A percentile compares a stretch with the other conserved stretches of the same genome.
Evolutionary conservation across 352 stramenopile genomes (phyloP).

Genomic region (Phytophthora chlamydospora): DNA sequence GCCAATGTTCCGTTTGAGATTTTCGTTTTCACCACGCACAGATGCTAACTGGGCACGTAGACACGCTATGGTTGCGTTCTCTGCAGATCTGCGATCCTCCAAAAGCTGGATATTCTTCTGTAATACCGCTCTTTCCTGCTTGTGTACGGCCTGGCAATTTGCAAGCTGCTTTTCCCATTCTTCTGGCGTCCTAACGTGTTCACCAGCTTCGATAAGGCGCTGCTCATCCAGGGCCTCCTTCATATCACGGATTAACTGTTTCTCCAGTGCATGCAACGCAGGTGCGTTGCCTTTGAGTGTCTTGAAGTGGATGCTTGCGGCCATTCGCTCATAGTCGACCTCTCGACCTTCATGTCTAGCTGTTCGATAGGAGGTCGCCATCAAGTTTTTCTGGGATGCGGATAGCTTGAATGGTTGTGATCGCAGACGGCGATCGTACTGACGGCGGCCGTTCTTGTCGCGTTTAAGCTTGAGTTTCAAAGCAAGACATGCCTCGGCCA

Average conservation of each 20-base stretch:
- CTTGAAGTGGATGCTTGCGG: not conserved
- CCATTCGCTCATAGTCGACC: not conserved
- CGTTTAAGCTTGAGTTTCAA: not conserved
- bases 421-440: not conserved
- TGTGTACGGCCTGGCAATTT: too few species aligned
- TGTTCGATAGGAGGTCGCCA: not conserved
- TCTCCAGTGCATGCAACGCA: too few species aligned
- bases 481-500: not conserved
- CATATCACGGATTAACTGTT: too few species aligned
- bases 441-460: not conserved
- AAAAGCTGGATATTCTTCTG: too few species aligned
- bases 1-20: too few species aligned
- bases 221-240: too few species aligned
- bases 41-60: not conserved
- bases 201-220: too few species aligned
- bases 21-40: too few species aligned
- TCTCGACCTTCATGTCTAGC: not conserved
- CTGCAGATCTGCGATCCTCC: too few species aligned
- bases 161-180: too few species aligned
- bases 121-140: too few species aligned
- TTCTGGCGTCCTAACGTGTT: too few species aligned
- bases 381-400: not conserved
- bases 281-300: not conserved
- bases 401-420: not conserved
- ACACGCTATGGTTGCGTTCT: not conserved